Conservation (phyloP, 1,284 basidiomycete genomes). For the Pholiota adiposa region DNA sequence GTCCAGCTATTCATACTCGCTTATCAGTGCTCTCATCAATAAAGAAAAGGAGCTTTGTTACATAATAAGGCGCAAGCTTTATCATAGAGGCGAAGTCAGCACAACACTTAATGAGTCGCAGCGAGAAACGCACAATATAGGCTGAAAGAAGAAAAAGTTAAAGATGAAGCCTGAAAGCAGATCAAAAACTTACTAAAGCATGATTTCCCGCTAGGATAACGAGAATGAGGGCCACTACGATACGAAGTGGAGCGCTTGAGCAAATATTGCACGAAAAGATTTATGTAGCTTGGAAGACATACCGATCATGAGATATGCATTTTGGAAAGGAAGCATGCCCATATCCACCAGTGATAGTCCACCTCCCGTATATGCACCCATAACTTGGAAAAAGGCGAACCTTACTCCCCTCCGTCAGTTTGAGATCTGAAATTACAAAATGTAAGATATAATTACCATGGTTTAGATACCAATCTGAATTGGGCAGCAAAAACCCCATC, state of each 20-base stretch:
- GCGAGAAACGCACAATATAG: constrained; percentile 36
- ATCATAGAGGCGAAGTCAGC: too few species aligned
- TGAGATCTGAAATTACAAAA: too few species aligned
- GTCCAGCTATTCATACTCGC: constrained; percentile 45
- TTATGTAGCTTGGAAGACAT: constrained; percentile 22
- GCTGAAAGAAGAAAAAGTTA: constrained; percentile 22
- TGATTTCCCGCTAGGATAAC: constrained; percentile 58
- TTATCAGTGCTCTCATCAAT: not conserved
- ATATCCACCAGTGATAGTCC: constrained; percentile 57
- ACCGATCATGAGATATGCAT: constrained; percentile 58
- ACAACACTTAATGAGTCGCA: too few species aligned
- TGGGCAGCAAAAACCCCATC: constrained; percentile 51
- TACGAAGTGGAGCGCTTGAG: too few species aligned
- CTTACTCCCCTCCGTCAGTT: constrained; percentile 27
- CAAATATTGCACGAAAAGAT: too few species aligned
- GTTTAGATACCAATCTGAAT: constrained; percentile 47
- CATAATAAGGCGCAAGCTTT: constrained; percentile 45
- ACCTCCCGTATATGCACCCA: constrained; percentile 58
- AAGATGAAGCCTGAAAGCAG: too few species aligned
- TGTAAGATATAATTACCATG: constrained; percentile 54
- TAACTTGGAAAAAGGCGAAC: constrained; percentile 53
- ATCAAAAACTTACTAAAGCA: constrained; percentile 45
- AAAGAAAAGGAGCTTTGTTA: constrained; percentile 21
- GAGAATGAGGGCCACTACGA: constrained; percentile 49
- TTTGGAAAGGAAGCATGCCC: constrained; percentile 62